Evolutionary conservation across 768 basidiomycete genomes (phyloP).

Genomic region (Coprinopsis strossmayeri): DNA sequence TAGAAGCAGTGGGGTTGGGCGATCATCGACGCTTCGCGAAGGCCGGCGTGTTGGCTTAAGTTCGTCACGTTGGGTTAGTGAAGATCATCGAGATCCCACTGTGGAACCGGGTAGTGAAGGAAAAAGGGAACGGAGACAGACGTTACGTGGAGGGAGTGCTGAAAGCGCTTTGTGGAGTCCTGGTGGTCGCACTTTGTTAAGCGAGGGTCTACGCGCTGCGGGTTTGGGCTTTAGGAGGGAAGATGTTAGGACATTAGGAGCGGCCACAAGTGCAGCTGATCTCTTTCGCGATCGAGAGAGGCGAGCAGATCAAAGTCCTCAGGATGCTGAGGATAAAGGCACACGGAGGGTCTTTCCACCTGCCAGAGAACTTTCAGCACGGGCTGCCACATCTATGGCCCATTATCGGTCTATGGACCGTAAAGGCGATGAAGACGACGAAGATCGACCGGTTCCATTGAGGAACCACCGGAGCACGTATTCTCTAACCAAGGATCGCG

Average conservation of each 20-base stretch:
- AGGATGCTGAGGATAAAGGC: slow-evolving; percentile 26
- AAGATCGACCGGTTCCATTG: slow-evolving; percentile 12
- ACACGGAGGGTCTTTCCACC: slow-evolving; percentile 17
- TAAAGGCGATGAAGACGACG: slow-evolving; percentile 18
- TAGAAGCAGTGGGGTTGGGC: slow-evolving; percentile 16
- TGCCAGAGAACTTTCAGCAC: slow-evolving; percentile 17
- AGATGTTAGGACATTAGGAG: slow-evolving; percentile 11
- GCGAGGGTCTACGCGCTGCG: slow-evolving; percentile 66
- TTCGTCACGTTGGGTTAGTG: slow-evolving; percentile 20
- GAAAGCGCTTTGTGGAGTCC: slow-evolving; percentile 51
- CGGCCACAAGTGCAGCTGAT: slow-evolving; percentile 11
- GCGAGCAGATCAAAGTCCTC: slow-evolving; percentile 24
- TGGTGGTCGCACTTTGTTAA: slow-evolving; percentile 48
- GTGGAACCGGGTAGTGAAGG: slow-evolving; percentile 7
- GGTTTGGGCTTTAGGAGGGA: slow-evolving; percentile 43
- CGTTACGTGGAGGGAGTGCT: slow-evolving; percentile 60
- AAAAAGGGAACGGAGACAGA: slow-evolving; percentile 37
- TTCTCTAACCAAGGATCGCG: slow-evolving; percentile 20
- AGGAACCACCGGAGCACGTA: slow-evolving; percentile 38
- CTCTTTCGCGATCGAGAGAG: slow-evolving; percentile 23
- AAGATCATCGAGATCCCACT: slow-evolving; percentile 19
- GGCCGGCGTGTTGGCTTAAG: slow-evolving; percentile 12
- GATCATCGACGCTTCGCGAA: slow-evolving; percentile 25
- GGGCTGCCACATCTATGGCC: slow-evolving; percentile 55
- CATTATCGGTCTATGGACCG: slow-evolving; percentile 32